Percentiles rank a stretch among this genome's conserved stretches.
These are phyloP conservation scores for Dioscorea dumetorum DNA, from an alignment of 106 monocot genomes.

Conservation along the genomic window DNA sequence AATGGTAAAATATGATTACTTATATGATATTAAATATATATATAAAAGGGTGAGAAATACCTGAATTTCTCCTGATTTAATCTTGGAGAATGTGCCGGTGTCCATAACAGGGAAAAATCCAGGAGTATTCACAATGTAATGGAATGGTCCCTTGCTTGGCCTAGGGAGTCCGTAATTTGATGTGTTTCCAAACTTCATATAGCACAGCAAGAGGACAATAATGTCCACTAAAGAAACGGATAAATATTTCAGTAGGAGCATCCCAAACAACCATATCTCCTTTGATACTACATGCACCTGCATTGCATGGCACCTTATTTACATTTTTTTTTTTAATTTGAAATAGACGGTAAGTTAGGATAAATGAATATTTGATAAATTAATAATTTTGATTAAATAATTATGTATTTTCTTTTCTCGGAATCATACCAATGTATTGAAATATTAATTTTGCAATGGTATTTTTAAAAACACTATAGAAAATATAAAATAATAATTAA, in stretches of 20 bases:
- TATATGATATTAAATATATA: too few relatives aligned
- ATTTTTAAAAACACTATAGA: too few relatives aligned
- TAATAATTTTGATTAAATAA: too few relatives aligned
- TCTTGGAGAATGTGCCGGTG: conserved; percentile 37
- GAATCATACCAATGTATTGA: too few relatives aligned
- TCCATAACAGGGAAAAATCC: conserved; percentile 24
- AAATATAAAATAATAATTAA: too few relatives aligned
- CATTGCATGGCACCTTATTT: background rate
- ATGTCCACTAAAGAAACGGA: conserved; percentile 19
- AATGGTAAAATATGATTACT: too few relatives aligned
- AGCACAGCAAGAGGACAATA: conserved; percentile 31
- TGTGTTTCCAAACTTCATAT: conserved; percentile 29
- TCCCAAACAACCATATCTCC: conserved; percentile 28
- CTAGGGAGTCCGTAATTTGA: conserved; percentile 36
- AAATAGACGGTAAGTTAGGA: too few relatives aligned
- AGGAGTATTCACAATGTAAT: conserved; percentile 16
- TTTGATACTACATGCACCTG: conserved; percentile 52
- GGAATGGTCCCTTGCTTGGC: conserved; percentile 41
- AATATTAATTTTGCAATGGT: too few relatives aligned
- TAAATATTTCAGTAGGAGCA: conserved; percentile 11
- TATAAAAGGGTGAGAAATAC: too few relatives aligned
- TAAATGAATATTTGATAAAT: too few relatives aligned
- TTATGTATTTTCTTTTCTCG: too few relatives aligned
- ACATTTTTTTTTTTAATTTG: too few relatives aligned
- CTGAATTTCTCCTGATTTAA: conserved; percentile 39